phyloP scores from a whole-genome alignment of 352 stramenopile genomes.

The Pythium monospermum region DNA sequence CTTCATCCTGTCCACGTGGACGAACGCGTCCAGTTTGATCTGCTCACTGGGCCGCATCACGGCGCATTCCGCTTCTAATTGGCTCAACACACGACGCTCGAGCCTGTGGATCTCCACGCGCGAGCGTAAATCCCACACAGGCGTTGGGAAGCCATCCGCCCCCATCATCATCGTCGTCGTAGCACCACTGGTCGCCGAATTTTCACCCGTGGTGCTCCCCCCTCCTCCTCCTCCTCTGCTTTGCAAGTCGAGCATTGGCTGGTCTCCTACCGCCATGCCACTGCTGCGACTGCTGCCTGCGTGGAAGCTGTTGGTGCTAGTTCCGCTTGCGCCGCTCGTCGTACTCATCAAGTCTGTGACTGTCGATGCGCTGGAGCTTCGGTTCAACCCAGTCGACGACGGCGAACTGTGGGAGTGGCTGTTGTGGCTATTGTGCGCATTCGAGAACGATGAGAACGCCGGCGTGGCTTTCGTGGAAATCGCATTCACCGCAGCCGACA shows the following conservation, averaged over 20 bases:
- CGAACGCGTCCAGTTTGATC: conserved; percentile 45
- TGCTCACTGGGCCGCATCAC: conserved; percentile 50
- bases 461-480: conserved; percentile 73
- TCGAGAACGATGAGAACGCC: conserved; percentile 54
- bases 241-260: too few relatives aligned
- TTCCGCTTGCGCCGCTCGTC: neutral
- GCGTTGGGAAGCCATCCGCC: neutral
- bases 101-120: conserved; percentile 51
- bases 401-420: conserved; percentile 12
- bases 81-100: conserved; percentile 37
- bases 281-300: neutral
- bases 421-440: too few relatives aligned
- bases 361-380: conserved; percentile 10
- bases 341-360: too few relatives aligned
- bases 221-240: too few relatives aligned
- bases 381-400: neutral
- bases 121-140: conserved; percentile 61
- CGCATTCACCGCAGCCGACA: conserved; percentile 69
- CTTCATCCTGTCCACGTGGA: conserved; percentile 48
- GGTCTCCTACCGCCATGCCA: too few relatives aligned
- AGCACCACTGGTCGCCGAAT: neutral
- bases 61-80: conserved; percentile 56
- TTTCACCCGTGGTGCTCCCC: too few relatives aligned
- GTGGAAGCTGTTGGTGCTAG: neutral
- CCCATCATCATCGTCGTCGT: neutral